Percentiles rank a stretch among this genome's conserved stretches.
Evolutionary conservation across 2,329 filamentous ascomycete species (phyloP).

Genomic region (Rutstroemia sp.): DNA sequence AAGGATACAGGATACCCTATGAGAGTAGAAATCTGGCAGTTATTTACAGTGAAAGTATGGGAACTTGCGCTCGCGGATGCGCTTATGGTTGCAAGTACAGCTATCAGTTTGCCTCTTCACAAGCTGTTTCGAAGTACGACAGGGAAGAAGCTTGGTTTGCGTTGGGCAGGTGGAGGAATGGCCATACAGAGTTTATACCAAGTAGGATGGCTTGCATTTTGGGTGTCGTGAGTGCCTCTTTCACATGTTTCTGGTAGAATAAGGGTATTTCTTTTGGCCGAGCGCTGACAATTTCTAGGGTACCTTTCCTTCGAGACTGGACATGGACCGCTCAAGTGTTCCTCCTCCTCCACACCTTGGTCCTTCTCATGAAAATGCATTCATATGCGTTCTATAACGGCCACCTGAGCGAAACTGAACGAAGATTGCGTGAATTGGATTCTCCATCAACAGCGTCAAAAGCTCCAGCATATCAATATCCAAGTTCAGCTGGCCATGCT

Average conservation of each 20-base stretch:
- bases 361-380: conserved; percentile 98
- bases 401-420: conserved; percentile 81
- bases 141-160: conserved; percentile 45
- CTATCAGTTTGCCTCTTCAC: conserved; percentile 67
- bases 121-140: conserved; percentile 50
- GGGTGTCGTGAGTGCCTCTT: conserved; percentile 53
- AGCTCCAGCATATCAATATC: conserved; percentile 71
- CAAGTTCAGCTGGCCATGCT: conserved; percentile 31
- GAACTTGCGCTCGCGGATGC: conserved; percentile 78
- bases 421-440: conserved; percentile 73
- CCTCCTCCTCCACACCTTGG: conserved; percentile 82
- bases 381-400: conserved; percentile 98
- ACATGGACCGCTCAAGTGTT: conserved; percentile 98
- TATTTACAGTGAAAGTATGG: conserved; percentile 84
- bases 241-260: not conserved
- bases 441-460: conserved; percentile 62
- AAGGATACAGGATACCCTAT: conserved; percentile 89
- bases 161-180: conserved; percentile 74
- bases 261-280: not conserved
- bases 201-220: conserved; percentile 67
- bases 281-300: conserved; percentile 33
- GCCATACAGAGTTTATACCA: conserved; percentile 79
- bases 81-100: conserved; percentile 74
- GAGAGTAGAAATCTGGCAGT: conserved; percentile 76
- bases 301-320: conserved; percentile 83